Evolutionary conservation across 129 eudicot genomes (phyloP), one percentile per base, ranked within the genome.

Genomic region (Logfia minima): DNA sequence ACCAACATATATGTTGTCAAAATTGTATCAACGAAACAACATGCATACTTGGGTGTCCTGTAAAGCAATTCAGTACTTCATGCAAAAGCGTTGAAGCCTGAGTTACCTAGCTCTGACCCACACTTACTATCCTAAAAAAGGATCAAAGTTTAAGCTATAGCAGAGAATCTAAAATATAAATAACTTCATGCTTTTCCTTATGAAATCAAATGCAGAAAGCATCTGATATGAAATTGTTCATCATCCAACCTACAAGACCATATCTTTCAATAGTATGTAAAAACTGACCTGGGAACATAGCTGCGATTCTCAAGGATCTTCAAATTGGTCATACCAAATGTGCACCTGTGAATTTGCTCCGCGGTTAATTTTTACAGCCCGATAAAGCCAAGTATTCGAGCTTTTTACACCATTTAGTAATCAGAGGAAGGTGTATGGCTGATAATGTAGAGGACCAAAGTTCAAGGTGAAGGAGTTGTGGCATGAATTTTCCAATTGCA

Each of bases 311-410:
- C 89, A 75, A 95, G 71, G 35, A 23, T 75, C 79, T 85, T 91
- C 96, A 89, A 71, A 18, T 83, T 85, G 84, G 87, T 88, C 88
- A 85, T 28, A 35, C 52, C 75, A 0, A 87, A 75, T 7, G 81
- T 43, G 14, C 84, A 85, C 74, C 82, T 91, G 8, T 81, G 84
- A 51, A 95, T 90, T 79, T 95, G 93, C 62, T 93, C 84, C 55
- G 96, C 80, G 10, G 92, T 91, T 70, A 91, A 74, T 89, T 91
- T 13, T 79, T 86, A 73, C 99, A 95, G 19, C 97, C 99, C 9
- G 87, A 64, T 89, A 52, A 5, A 82, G 91, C 99, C 75, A 91
- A 26, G 74, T 65, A 80, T 85, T 89, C 93, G 8, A 94, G 94
- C 43, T 87, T 67, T 63, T 45, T 34, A 82, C 99, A 94, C 67